Evolutionary conservation across 1,139 yeast species (phyloP).

Genomic region (Blastobotrys aristatus): DNA sequence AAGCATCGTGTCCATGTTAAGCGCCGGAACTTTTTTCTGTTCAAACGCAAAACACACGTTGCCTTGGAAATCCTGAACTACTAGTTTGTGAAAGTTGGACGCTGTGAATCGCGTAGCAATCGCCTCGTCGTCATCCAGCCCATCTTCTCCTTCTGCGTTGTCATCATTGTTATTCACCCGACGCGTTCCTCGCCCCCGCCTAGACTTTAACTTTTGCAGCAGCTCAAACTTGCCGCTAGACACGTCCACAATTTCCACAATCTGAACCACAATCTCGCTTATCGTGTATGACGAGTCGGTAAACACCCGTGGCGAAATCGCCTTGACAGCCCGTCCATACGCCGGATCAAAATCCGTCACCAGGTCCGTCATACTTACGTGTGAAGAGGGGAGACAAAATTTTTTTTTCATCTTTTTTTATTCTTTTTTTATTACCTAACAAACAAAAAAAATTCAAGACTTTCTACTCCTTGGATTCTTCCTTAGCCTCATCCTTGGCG

Average conservation of each 20-base stretch:
- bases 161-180: slow-evolving; percentile 5
- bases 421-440: neutral
- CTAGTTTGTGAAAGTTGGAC: slow-evolving; percentile 20
- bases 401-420: neutral
- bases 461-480: slow-evolving; percentile 1
- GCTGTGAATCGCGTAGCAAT: neutral
- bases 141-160: slow-evolving; percentile 9
- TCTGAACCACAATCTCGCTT: slow-evolving; percentile 22
- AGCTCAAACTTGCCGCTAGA: slow-evolving; percentile 23
- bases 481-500: neutral
- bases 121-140: neutral
- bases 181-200: slow-evolving; percentile 3
- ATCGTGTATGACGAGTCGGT: neutral
- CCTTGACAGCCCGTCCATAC: neutral
- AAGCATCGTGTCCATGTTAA: slow-evolving; percentile 17
- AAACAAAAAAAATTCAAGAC: neutral
- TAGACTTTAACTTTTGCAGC: slow-evolving; percentile 18
- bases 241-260: slow-evolving; percentile 23
- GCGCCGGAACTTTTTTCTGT: slow-evolving; percentile 18
- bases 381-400: too few relatives aligned
- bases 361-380: neutral
- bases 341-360: too few relatives aligned
- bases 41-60: slow-evolving; percentile 27
- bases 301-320: neutral
- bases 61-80: slow-evolving; percentile 25